A percentile compares a stretch with the other conserved stretches of the same genome.
These are phyloP conservation scores for Diaporthe velutina DNA, from an alignment of 2,329 filamentous ascomycete species.

Conservation along the genomic window DNA sequence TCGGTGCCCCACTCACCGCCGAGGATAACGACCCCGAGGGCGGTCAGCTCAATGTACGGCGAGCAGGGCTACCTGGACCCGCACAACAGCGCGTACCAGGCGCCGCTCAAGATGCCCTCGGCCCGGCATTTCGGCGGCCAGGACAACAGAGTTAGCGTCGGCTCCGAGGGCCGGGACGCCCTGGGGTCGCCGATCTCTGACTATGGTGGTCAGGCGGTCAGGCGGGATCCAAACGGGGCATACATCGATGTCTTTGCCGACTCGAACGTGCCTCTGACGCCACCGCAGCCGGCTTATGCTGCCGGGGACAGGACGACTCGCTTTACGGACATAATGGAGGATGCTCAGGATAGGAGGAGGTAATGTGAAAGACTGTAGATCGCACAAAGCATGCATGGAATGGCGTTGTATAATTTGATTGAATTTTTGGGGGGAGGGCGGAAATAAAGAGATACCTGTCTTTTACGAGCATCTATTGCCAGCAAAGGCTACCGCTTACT, in stretches of 20 bases:
- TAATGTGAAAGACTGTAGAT: slow-evolving; percentile 14
- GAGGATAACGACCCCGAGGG: slow-evolving; percentile 40
- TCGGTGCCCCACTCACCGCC: slow-evolving; percentile 36
- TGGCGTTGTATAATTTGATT: slow-evolving; percentile 22
- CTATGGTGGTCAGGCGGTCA: slow-evolving; percentile 50
- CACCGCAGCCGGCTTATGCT: slow-evolving; percentile 13
- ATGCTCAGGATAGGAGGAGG: slow-evolving; percentile 49
- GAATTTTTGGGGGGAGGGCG: not conserved
- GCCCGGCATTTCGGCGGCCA: slow-evolving; percentile 37
- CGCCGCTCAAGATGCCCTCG: slow-evolving; percentile 38
- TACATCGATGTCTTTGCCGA: slow-evolving; percentile 68
- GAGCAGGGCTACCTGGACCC: slow-evolving; percentile 37
- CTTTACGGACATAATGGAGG: slow-evolving; percentile 67
- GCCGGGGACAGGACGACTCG: slow-evolving; percentile 55
- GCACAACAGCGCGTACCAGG: slow-evolving; percentile 31
- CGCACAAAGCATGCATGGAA: slow-evolving; percentile 18
- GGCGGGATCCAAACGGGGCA: slow-evolving; percentile 60
- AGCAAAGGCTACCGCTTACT: slow-evolving; percentile 17
- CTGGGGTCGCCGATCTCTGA: slow-evolving; percentile 35
- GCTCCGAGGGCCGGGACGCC: slow-evolving; percentile 17
- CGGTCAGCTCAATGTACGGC: slow-evolving; percentile 40
- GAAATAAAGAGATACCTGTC: slow-evolving; percentile 29
- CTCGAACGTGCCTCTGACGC: slow-evolving; percentile 54
- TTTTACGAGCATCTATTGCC: slow-evolving; percentile 21
- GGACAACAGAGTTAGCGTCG: slow-evolving; percentile 41